Evolutionary conservation across 345 rosid genomes (phyloP), one percentile per base, ranked within the genome.

Genomic region (Clarkia xantiana): DNA sequence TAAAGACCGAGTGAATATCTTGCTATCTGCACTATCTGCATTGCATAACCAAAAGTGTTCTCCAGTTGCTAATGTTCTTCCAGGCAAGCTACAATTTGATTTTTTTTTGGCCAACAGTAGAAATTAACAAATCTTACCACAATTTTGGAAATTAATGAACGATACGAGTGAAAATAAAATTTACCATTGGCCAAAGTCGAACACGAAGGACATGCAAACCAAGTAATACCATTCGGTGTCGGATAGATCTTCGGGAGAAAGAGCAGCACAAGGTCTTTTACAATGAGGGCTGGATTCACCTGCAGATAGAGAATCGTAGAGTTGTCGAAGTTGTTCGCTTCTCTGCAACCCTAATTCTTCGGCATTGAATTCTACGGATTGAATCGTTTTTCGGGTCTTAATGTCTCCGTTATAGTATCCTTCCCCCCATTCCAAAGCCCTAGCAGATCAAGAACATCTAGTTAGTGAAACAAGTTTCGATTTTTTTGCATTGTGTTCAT

Each of bases 391-490:
- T 63, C 96, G 77, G 4, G 99, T 91, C 73, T 91, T 91, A 40
- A 91, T 91, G 49, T 87, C 95, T 47, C 99, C 99, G 61, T 91
- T 91, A 72, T 91, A 91, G 63, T 84, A 84, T 38, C 99, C 99
- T 57, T 80, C 82, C 18, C 76, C 82, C 99, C 99, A 93, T 53
- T 80, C 86, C 76, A 93, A 64, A 18, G 73, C 67, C 69, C 99
- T 91, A 23, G 8, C 9, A 22, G 5, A 22, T 22, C 25, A 5
- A 22, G 25, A 22, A 22, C 5, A 29, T 29, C 9, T 29, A 10
- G 6, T n/a, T n/a, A n/a, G n/a, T n/a, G n/a, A n/a, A n/a, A n/a
- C n/a, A n/a, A n/a, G n/a, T n/a, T n/a, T n/a, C n/a, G n/a, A n/a
- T n/a, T n/a, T n/a, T n/a, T n/a, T n/a, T n/a, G n/a, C n/a, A n/a